These are phyloP conservation scores for Acrodontium crateriforme DNA, from an alignment of 2,329 filamentous ascomycete species.

Conservation along the genomic window DNA sequence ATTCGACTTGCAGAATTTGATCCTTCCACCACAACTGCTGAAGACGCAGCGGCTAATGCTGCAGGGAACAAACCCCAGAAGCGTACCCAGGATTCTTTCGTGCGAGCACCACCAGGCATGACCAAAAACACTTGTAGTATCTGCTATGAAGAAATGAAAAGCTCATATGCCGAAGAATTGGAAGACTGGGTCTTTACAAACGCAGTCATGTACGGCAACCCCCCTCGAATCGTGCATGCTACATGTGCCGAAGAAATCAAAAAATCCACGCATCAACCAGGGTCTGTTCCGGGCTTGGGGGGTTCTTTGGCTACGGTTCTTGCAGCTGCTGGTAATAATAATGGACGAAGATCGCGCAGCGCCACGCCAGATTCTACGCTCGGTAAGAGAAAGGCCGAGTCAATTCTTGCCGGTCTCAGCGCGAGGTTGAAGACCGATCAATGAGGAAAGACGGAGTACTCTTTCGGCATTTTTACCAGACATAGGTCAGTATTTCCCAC, in stretches of 20 bases:
- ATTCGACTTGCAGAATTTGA: slow-evolving; percentile 69
- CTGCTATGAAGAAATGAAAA: slow-evolving; percentile 89
- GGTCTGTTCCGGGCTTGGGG: slow-evolving; percentile 2
- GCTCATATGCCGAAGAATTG: slow-evolving; percentile 78
- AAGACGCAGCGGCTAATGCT: slow-evolving; percentile 25
- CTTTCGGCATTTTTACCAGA: too few species aligned
- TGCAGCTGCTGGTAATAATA: slow-evolving; percentile 6
- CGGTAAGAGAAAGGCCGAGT: slow-evolving; percentile 23
- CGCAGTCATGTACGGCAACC: slow-evolving; percentile 59
- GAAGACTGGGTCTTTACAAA: slow-evolving; percentile 98
- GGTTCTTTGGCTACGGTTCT: slow-evolving; percentile 15
- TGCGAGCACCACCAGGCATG: slow-evolving; percentile 65
- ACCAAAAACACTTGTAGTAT: slow-evolving; percentile 77
- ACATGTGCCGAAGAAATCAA: slow-evolving; percentile 77
- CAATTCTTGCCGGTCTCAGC: slow-evolving; percentile 10
- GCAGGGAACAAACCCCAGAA: slow-evolving; percentile 27
- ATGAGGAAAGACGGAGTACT: too few species aligned
- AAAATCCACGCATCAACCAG: slow-evolving; percentile 29
- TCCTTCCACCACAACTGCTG: slow-evolving; percentile 37
- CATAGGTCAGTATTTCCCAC: too few species aligned
- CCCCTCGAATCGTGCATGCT: slow-evolving; percentile 80
- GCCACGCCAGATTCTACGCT: slow-evolving; percentile 21
- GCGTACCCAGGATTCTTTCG: slow-evolving; percentile 50
- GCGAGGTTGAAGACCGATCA: slow-evolving; percentile 8
- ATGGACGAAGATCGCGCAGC: slow-evolving; percentile 17